phyloP scores from a whole-genome alignment of 352 stramenopile genomes.

The Phytopythium vexans region DNA sequence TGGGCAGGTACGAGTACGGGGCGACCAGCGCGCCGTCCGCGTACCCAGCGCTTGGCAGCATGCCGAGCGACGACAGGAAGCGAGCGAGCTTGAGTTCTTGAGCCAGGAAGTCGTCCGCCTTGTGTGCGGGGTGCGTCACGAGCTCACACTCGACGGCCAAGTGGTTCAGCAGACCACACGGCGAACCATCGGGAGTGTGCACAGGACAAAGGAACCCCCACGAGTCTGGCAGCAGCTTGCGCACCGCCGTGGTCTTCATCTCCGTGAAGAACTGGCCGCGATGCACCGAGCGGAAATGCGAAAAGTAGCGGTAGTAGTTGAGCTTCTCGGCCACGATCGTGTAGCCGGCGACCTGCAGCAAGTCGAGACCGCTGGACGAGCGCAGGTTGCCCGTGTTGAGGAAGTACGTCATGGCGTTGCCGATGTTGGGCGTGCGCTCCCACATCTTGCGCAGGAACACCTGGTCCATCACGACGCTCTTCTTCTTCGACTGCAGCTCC shows the following conservation, averaged over 20 bases:
- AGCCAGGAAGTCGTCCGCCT: slow-evolving; percentile 63
- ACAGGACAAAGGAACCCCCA: slow-evolving; percentile 99
- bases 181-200: slow-evolving; percentile 98
- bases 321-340: slow-evolving; percentile 99
- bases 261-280: slow-evolving; percentile 99
- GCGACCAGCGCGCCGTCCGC: slow-evolving; percentile 81
- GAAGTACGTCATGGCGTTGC: slow-evolving; percentile 97
- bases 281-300: slow-evolving; percentile 98
- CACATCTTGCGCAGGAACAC: slow-evolving; percentile 94
- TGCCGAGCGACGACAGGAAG: slow-evolving; percentile 74
- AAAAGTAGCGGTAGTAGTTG: slow-evolving; percentile 99
- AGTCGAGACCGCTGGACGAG: slow-evolving; percentile 95
- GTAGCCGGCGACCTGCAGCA: slow-evolving; percentile 97
- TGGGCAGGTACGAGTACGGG: slow-evolving; percentile 90
- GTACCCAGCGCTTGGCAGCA: slow-evolving; percentile 81
- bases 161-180: slow-evolving; percentile 99
- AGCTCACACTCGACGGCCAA: slow-evolving; percentile 93
- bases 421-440: slow-evolving; percentile 88
- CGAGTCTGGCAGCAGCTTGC: slow-evolving; percentile 98
- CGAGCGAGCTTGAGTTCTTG: slow-evolving; percentile 76
- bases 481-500: slow-evolving; percentile 45
- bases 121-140: slow-evolving; percentile 73
- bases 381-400: slow-evolving; percentile 99
- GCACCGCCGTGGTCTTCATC: slow-evolving; percentile 99
- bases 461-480: slow-evolving; percentile 69